phyloP scores from a whole-genome alignment of 2,329 filamentous ascomycete genomes.

The Zymoseptoria crescenta region DNA sequence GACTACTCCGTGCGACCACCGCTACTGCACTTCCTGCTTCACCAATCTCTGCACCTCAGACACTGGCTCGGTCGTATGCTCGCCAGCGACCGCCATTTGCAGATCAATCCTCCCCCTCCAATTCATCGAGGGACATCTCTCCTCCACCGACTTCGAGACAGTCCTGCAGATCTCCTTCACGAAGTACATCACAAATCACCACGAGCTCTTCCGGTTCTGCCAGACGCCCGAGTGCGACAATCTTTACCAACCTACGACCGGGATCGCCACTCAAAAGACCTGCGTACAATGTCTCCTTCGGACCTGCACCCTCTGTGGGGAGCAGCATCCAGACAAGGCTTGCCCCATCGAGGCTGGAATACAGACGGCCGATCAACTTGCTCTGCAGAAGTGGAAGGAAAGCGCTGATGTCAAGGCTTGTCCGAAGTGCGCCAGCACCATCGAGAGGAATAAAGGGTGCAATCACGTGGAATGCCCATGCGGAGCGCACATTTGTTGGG shows the following conservation, averaged over 20 bases:
- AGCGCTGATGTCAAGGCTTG: neutral
- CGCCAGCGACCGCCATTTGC: neutral
- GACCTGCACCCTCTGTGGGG: neutral
- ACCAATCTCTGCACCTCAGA: too few relatives aligned
- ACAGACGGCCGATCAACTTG: neutral
- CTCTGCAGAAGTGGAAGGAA: neutral
- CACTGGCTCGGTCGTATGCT: conserved; percentile 1
- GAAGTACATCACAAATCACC: neutral
- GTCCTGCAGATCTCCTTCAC: conserved; percentile 1
- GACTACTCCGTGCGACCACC: neutral
- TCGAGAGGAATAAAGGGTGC: conserved; percentile 9
- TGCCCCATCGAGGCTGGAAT: neutral
- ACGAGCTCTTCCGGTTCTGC: neutral
- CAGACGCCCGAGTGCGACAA: conserved; percentile 7
- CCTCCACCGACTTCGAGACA: neutral
- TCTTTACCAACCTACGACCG: neutral
- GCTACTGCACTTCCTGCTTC: neutral
- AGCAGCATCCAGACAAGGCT: neutral
- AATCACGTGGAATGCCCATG: conserved; percentile 9
- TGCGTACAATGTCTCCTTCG: neutral
- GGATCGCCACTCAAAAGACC: neutral
- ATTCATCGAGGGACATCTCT: neutral
- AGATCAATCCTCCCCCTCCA: neutral
- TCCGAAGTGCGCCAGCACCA: conserved; percentile 1
- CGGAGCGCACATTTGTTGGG: conserved; percentile 10